These are phyloP conservation scores for Fusarium aywerte DNA, from an alignment of 2,329 filamentous ascomycete genomes.

Conservation along the genomic window DNA sequence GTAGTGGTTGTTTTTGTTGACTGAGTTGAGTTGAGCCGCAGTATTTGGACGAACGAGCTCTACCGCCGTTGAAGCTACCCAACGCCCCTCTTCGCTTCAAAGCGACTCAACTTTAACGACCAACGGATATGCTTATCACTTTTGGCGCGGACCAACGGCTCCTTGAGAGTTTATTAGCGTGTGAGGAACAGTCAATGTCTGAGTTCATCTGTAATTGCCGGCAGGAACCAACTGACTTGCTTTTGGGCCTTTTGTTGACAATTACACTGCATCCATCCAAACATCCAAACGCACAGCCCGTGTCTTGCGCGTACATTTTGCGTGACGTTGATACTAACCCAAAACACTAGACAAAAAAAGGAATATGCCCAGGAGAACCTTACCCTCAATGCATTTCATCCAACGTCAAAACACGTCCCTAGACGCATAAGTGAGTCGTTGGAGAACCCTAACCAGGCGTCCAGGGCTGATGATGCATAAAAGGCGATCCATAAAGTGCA, in stretches of 20 bases:
- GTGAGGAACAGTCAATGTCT: constrained; percentile 14
- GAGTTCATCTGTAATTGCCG: constrained; percentile 10
- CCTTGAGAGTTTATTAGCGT: constrained; percentile 1
- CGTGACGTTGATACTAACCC: constrained; percentile 5
- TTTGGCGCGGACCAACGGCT: background rate
- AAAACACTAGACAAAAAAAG: background rate
- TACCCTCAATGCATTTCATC: constrained; percentile 9
- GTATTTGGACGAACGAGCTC: background rate
- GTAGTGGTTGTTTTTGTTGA: constrained; percentile 1
- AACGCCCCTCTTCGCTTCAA: background rate
- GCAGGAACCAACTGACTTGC: background rate
- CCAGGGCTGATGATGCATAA: constrained; percentile 19
- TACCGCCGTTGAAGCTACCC: background rate
- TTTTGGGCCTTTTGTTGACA: constrained; percentile 18
- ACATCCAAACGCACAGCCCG: constrained; percentile 9
- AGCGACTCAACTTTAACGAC: background rate
- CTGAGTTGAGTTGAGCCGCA: constrained; percentile 2
- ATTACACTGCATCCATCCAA: constrained; percentile 27
- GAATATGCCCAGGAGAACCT: constrained; percentile 18
- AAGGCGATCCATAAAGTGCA: constrained; percentile 14
- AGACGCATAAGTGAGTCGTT: constrained; percentile 28
- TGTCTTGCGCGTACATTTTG: constrained; percentile 19
- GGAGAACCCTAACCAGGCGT: constrained; percentile 12
- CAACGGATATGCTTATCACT: background rate
- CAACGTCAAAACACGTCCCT: constrained; percentile 8